Evolutionary conservation across 306 rosid species (phyloP).

Genomic region (Vigna nakashimae): DNA sequence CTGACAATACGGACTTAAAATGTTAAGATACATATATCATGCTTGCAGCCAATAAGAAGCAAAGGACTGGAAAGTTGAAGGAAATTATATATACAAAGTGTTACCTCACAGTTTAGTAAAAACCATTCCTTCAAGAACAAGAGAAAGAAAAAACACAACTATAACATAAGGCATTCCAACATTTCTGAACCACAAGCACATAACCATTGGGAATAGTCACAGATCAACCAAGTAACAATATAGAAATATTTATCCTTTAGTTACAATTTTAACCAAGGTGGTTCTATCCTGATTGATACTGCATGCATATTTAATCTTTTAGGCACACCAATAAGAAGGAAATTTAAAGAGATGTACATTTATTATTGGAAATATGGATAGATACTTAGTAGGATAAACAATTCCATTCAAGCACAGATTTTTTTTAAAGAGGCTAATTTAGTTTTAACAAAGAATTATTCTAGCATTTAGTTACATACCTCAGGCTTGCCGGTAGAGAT

Average conservation of each 20-base stretch:
- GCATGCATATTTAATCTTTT: no score
- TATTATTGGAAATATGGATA: no score
- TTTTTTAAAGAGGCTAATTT: no score
- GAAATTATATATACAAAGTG: not conserved
- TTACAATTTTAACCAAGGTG: constrained; percentile 7
- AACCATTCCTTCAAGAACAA: not conserved
- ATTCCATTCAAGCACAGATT: no score
- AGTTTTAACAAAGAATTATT: no score
- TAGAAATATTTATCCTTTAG: not conserved
- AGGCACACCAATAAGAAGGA: no score
- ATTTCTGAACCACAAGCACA: constrained; percentile 7
- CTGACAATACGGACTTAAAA: constrained; percentile 8
- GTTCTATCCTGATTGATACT: constrained; percentile 19
- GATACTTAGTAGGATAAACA: no score
- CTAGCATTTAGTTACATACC: no score
- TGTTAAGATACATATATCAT: not conserved
- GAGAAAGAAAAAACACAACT: not conserved
- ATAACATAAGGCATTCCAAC: not conserved
- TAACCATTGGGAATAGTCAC: not conserved
- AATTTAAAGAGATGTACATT: no score
- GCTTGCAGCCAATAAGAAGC: not conserved
- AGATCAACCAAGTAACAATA: not conserved
- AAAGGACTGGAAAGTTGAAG: not conserved
- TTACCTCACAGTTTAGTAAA: constrained; percentile 5
- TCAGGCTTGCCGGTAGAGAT: no score